Conservation (phyloP, 2,329 filamentous ascomycete genomes). For the Beauveria scarabaeidicola region DNA sequence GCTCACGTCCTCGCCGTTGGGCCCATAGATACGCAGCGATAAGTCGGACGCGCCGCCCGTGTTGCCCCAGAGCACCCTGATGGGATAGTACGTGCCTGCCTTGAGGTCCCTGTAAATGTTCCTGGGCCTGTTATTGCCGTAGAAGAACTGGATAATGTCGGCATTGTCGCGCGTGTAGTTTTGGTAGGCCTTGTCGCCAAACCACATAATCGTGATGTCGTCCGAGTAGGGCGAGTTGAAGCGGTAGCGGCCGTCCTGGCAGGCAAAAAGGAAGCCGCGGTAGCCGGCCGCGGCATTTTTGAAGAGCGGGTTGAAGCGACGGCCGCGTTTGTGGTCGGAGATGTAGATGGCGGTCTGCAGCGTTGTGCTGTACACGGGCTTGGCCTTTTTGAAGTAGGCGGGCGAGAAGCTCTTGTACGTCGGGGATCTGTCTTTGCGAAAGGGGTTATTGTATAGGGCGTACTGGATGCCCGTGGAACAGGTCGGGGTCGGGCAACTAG, state of each 20-base stretch:
- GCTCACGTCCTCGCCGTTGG: slow-evolving; percentile 6
- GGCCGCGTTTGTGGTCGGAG: neutral
- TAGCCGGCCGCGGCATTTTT: slow-evolving; percentile 9
- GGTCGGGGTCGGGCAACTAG: slow-evolving; percentile 8
- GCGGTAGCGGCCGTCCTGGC: slow-evolving; percentile 9
- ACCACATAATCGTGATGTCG: slow-evolving; percentile 13
- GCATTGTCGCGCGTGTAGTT: slow-evolving; percentile 9
- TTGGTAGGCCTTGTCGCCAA: slow-evolving; percentile 4
- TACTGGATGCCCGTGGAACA: neutral
- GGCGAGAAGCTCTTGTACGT: slow-evolving; percentile 8
- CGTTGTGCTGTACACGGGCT: slow-evolving; percentile 1
- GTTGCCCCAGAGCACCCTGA: slow-evolving; percentile 12
- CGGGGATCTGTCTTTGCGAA: neutral
- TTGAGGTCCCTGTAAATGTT: neutral
- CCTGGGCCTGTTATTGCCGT: slow-evolving; percentile 7
- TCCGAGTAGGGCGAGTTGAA: slow-evolving; percentile 12
- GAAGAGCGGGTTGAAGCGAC: slow-evolving; percentile 3
- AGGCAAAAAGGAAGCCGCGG: slow-evolving; percentile 12
- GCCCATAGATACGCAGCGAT: slow-evolving; percentile 10
- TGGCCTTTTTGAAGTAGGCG: neutral
- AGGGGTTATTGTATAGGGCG: slow-evolving; percentile 6
- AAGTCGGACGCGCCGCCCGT: slow-evolving; percentile 6
- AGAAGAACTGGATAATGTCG: slow-evolving; percentile 11
- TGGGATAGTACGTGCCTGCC: slow-evolving; percentile 13
- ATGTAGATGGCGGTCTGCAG: slow-evolving; percentile 7